These are phyloP conservation scores for Xylaria sp. DNA, from an alignment of 2,329 filamentous ascomycete species.

Conservation along the genomic window DNA sequence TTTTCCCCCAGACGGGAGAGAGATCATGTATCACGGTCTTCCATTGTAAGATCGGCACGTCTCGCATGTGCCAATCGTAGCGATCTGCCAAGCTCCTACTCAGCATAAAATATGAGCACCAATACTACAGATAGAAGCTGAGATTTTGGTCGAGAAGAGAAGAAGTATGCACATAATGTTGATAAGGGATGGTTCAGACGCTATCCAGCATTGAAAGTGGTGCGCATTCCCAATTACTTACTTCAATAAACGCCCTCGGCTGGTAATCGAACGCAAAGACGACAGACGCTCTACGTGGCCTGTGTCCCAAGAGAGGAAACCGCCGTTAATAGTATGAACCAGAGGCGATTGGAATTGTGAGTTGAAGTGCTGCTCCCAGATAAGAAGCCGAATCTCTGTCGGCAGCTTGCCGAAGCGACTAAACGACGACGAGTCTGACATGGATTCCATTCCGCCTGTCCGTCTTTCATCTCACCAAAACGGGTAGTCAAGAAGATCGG, in stretches of 20 bases:
- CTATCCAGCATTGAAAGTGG: neutral
- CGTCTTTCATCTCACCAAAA: neutral
- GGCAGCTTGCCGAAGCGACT: conserved; percentile 21
- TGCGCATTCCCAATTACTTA: conserved; percentile 8
- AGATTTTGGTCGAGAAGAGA: neutral
- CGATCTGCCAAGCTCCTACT: conserved; percentile 22
- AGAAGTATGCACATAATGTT: neutral
- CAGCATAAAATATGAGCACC: conserved; percentile 1
- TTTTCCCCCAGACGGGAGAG: conserved; percentile 14
- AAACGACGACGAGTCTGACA: conserved; percentile 7
- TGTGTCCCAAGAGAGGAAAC: conserved; percentile 14
- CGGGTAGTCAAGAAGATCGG: neutral
- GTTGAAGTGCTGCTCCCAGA: conserved; percentile 24
- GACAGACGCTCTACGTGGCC: conserved; percentile 5
- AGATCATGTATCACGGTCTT: conserved; percentile 22
- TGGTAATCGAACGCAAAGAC: conserved; percentile 16
- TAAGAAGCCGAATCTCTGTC: conserved; percentile 24
- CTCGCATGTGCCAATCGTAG: conserved; percentile 17
- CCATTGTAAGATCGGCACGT: conserved; percentile 15
- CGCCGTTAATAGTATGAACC: conserved; percentile 21
- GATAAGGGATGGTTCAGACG: neutral
- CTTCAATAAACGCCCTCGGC: conserved; percentile 20
- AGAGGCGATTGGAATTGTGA: conserved; percentile 20
- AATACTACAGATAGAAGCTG: neutral
- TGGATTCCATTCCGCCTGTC: neutral